Conservation (phyloP, 2,329 filamentous ascomycete species). For the Alternaria sp. region DNA sequence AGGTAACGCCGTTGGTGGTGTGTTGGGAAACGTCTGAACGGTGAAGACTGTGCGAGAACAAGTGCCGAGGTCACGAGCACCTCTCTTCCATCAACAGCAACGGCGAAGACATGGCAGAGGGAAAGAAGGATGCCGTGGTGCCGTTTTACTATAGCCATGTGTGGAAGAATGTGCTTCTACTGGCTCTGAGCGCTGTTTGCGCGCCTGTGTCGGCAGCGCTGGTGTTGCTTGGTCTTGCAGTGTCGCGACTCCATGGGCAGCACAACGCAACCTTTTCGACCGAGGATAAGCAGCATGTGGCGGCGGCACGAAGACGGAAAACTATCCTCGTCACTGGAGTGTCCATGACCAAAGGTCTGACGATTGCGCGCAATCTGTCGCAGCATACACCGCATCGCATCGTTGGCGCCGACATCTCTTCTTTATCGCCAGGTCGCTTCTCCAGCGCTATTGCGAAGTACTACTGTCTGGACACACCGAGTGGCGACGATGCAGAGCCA, state of each 20-base stretch:
- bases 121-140: conserved; percentile 7
- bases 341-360: conserved; percentile 73
- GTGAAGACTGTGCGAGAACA: conserved; percentile 11
- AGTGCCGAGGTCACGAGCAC: conserved; percentile 24
- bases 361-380: conserved; percentile 69
- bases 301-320: conserved; percentile 40
- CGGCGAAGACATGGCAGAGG: conserved; percentile 16
- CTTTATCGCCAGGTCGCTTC: conserved; percentile 53
- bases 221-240: conserved; percentile 33
- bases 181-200: conserved; percentile 51
- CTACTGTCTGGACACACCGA: conserved; percentile 54
- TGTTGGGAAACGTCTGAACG: conserved; percentile 8
- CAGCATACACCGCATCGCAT: conserved; percentile 69
- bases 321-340: conserved; percentile 75
- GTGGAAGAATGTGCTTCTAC: conserved; percentile 57
- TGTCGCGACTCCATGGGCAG: conserved; percentile 20
- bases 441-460: conserved; percentile 65
- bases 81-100: conserved; percentile 1
- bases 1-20: conserved; percentile 11
- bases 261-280: conserved; percentile 19
- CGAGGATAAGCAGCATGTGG: conserved; percentile 26
- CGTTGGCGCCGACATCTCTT: conserved; percentile 69
- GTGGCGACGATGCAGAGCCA: conserved; percentile 45
- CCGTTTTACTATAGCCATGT: conserved; percentile 50
- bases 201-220: conserved; percentile 56